Evolutionary conservation across 169 alveolate species (phyloP), one percentile per base, ranked within the genome.

Genomic region (Miamiensis avidus): DNA sequence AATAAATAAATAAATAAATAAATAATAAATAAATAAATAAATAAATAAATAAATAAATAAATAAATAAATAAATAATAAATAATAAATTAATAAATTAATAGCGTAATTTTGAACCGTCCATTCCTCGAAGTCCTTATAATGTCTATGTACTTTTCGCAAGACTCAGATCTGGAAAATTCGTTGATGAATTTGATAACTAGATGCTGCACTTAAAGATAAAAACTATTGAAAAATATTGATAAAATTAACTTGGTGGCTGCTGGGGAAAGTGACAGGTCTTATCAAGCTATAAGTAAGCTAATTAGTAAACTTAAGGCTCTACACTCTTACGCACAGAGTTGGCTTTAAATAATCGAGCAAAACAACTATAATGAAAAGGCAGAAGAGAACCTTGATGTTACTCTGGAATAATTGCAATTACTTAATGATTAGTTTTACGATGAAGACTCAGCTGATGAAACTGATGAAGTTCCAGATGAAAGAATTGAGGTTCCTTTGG

Each of bases 271-370:
- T 65, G 84, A 86, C 65, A 74, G 74, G 31, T 74, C 87, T n/a
- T 86, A 86, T 75, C 30, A 81, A 29, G 28, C 33, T n/a, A 81
- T 86, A 76, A 81, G 87, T 20, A 86, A 78, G n/a, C n/a, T 86
- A 32, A 78, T 86, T 1, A 81, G 79, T 64, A 78, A 75, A 30
- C 74, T 86, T 25, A 86, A 79, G 69, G 84, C 83, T 31, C 64
- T 78, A 31, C 74, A 79, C 26, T 79, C 87, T 29, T 86, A 86
- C 33, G 74, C 87, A 31, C 29, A 86, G 65, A 74, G 84, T 75
- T 86, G 90, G 90, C 25, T 86, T 25, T 65, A 86, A 81, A 86
- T 86, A 29, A 86, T 86, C 0, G 90, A 86, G 72, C 64, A 75
- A 16, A 65, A 86, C 75, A 33, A 29, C 0, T 86, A 86, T 76